Conservation (phyloP, 1,139 yeast species). For the Kodamaea fungicola region DNA sequence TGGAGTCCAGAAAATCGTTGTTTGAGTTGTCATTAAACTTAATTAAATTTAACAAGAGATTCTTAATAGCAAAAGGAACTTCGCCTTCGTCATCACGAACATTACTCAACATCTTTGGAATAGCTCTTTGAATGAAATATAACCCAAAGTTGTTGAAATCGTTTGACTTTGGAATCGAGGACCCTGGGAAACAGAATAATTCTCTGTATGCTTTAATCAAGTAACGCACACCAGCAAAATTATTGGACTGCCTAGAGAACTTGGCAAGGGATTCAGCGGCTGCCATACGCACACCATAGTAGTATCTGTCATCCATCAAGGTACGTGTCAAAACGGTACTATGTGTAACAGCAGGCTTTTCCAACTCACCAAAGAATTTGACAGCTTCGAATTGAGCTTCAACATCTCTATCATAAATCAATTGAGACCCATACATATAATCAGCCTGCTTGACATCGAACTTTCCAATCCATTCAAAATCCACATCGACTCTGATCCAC, state of each 20-base stretch:
- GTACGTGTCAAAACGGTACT: constrained; percentile 81
- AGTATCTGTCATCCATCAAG: constrained; percentile 78
- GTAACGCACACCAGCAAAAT: constrained; percentile 71
- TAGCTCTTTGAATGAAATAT: constrained; percentile 67
- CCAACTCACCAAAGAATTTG: constrained; percentile 60
- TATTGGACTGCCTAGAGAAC: constrained; percentile 58
- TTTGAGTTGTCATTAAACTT: constrained; percentile 83
- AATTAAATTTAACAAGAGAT: constrained; percentile 65
- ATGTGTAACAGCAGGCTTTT: constrained; percentile 58
- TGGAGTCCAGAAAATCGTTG: constrained; percentile 73
- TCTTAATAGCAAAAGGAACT: constrained; percentile 62
- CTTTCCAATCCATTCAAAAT: constrained; percentile 92
- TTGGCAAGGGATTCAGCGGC: constrained; percentile 79
- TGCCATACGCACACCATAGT: constrained; percentile 82
- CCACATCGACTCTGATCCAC: constrained; percentile 96
- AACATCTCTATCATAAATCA: constrained; percentile 92
- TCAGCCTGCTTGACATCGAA: constrained; percentile 85
- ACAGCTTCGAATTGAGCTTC: constrained; percentile 92
- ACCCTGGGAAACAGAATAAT: constrained; percentile 68
- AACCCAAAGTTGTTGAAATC: constrained; percentile 68
- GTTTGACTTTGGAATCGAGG: constrained; percentile 71
- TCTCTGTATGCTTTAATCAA: constrained; percentile 66
- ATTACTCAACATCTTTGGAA: constrained; percentile 59
- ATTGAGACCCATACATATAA: constrained; percentile 90
- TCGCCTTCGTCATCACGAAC: constrained; percentile 63